These are phyloP conservation scores for Suillus tomentosus DNA, from an alignment of 768 basidiomycete genomes.

Conservation along the genomic window DNA sequence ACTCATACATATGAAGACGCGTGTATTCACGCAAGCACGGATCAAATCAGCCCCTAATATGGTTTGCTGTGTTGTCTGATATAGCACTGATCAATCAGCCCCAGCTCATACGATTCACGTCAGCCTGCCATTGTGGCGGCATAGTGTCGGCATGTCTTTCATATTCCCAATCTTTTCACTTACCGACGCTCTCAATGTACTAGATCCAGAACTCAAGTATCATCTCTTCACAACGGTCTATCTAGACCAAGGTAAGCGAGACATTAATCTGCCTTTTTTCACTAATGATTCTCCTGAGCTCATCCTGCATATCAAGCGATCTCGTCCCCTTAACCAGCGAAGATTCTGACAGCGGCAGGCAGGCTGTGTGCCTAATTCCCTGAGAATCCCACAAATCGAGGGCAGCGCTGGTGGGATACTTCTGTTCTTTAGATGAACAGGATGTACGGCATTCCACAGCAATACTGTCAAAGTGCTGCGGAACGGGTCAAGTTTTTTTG, in stretches of 20 bases:
- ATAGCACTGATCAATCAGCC: background rate
- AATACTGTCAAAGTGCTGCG: background rate
- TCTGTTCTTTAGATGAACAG: background rate
- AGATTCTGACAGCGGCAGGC: background rate
- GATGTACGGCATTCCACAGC: background rate
- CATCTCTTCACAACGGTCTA: background rate
- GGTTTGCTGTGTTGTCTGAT: background rate
- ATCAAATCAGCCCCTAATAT: background rate
- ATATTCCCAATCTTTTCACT: background rate
- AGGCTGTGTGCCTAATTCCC: background rate
- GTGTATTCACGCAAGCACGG: background rate
- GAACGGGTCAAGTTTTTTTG: no score
- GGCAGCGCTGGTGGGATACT: background rate
- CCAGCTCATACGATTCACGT: background rate
- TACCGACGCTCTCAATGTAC: background rate
- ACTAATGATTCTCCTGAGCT: background rate
- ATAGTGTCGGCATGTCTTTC: background rate
- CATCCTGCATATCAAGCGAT: background rate
- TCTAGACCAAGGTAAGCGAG: background rate
- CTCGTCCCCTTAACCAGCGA: constrained; percentile 3
- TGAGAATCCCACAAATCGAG: background rate
- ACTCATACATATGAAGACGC: background rate
- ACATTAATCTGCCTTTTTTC: background rate
- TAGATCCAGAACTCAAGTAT: background rate
- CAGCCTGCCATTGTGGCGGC: constrained; percentile 2